These are phyloP conservation scores for Davidsoniella virescens DNA, from an alignment of 2,329 filamentous ascomycete species.

Conservation along the genomic window DNA sequence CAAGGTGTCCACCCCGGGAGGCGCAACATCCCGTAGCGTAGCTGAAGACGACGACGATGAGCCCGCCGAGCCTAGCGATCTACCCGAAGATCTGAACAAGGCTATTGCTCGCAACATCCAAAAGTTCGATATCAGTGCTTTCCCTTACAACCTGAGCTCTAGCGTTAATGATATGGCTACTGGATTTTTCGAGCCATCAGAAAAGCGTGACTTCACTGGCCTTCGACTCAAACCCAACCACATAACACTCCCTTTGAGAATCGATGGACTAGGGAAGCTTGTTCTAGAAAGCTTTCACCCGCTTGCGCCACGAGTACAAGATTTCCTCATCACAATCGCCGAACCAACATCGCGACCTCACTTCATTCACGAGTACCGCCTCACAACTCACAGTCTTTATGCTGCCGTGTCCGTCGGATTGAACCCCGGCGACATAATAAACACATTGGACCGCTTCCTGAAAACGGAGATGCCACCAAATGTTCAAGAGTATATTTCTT, in stretches of 20 bases:
- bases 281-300: constrained; percentile 91
- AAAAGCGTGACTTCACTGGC: constrained; percentile 56
- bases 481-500: constrained; percentile 60
- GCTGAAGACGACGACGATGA: constrained; percentile 36
- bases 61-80: constrained; percentile 25
- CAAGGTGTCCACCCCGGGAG: constrained; percentile 42
- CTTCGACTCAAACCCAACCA: constrained; percentile 76
- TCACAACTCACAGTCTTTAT: constrained; percentile 86
- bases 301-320: constrained; percentile 70
- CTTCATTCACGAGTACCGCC: constrained; percentile 82
- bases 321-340: constrained; percentile 89
- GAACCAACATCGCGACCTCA: constrained; percentile 82
- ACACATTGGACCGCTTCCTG: constrained; percentile 70
- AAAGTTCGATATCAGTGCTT: constrained; percentile 44
- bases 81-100: constrained; percentile 27
- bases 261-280: constrained; percentile 73
- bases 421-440: constrained; percentile 76
- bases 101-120: constrained; percentile 37
- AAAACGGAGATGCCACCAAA: constrained; percentile 76
- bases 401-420: constrained; percentile 92
- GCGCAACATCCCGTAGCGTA: constrained; percentile 41
- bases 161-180: constrained; percentile 27
- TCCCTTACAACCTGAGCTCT: constrained; percentile 16
- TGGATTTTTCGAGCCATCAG: constrained; percentile 27
- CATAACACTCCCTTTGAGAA: constrained; percentile 80